Evolutionary conservation across 208 protist genomes (phyloP).

Genomic region (Paratrypanosoma confusum): DNA sequence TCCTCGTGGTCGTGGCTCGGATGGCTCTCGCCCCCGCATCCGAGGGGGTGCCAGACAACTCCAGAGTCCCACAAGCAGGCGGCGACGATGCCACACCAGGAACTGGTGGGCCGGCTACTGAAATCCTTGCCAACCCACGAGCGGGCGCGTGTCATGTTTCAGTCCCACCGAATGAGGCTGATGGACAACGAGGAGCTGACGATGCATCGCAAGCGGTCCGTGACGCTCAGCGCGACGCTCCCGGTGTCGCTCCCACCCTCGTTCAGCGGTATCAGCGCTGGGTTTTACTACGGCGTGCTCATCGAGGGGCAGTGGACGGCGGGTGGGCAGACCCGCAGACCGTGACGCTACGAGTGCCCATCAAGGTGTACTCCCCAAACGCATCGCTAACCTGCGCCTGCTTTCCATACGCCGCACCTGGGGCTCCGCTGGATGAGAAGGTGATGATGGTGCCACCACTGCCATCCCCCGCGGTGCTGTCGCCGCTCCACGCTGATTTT

Average conservation of each 20-base stretch:
- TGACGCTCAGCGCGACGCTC: too few relatives aligned
- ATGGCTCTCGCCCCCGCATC: too few relatives aligned
- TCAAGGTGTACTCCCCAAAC: conserved; percentile 7
- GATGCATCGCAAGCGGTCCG: too few relatives aligned
- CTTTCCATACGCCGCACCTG: conserved; percentile 29
- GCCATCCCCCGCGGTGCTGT: conserved; percentile 17
- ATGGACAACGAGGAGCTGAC: too few relatives aligned
- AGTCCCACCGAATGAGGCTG: too few relatives aligned
- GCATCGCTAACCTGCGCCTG: conserved; percentile 9
- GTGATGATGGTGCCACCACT: conserved; percentile 15
- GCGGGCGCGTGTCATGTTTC: too few relatives aligned
- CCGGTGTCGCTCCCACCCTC: conserved; percentile 39
- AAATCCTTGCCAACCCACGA: too few relatives aligned
- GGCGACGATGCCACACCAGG: too few relatives aligned
- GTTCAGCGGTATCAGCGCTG: conserved; percentile 19
- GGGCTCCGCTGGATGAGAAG: conserved; percentile 13
- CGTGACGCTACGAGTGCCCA: conserved; percentile 3
- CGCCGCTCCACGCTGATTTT: conserved; percentile 16
- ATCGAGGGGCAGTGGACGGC: conserved; percentile 1
- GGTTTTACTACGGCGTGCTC: conserved; percentile 13
- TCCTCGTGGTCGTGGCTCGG: too few relatives aligned
- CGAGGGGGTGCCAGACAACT: too few relatives aligned
- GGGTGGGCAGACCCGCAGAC: neutral
- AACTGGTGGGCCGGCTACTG: too few relatives aligned
- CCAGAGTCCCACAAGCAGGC: too few relatives aligned